These are phyloP conservation scores for Gossypium anomalum DNA, from an alignment of 345 rosid genomes.

Conservation along the genomic window DNA sequence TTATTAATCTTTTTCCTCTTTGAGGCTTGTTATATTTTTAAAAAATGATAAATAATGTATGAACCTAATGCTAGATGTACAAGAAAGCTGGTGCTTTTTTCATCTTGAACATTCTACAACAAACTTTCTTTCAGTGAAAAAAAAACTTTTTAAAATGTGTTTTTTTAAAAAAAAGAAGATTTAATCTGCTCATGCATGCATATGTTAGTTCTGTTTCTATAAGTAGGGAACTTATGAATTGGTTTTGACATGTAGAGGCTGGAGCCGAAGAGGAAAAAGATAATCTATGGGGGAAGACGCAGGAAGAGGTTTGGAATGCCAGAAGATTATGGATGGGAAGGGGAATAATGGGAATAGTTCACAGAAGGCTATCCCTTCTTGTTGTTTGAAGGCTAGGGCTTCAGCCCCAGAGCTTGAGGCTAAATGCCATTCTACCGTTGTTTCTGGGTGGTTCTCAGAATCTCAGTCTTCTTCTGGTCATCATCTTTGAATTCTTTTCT, in stretches of 20 bases:
- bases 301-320: constrained; percentile 95
- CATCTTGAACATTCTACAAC: background rate
- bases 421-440: constrained; percentile 91
- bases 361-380: constrained; percentile 64
- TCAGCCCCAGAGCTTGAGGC: constrained; percentile 71
- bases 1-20: background rate
- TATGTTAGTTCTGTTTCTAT: background rate
- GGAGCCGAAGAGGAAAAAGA: constrained; percentile 77
- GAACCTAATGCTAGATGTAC: constrained; percentile 2
- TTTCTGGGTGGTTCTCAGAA: constrained; percentile 99
- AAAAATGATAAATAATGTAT: background rate
- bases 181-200: background rate
- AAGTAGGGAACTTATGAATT: constrained; percentile 5
- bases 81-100: background rate
- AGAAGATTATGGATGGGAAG: constrained; percentile 93
- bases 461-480: constrained; percentile 56
- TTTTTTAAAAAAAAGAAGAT: no score
- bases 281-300: constrained; percentile 79
- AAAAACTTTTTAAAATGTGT: background rate
- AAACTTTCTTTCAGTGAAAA: background rate
- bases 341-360: constrained; percentile 55
- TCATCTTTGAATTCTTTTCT: constrained; percentile 15
- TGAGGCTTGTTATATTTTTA: background rate
- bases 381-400: constrained; percentile 86
- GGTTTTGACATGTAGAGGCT: constrained; percentile 52